These are phyloP conservation scores for Codiaeum variegatum DNA, from an alignment of 441 rosid genomes.

Conservation along the genomic window DNA sequence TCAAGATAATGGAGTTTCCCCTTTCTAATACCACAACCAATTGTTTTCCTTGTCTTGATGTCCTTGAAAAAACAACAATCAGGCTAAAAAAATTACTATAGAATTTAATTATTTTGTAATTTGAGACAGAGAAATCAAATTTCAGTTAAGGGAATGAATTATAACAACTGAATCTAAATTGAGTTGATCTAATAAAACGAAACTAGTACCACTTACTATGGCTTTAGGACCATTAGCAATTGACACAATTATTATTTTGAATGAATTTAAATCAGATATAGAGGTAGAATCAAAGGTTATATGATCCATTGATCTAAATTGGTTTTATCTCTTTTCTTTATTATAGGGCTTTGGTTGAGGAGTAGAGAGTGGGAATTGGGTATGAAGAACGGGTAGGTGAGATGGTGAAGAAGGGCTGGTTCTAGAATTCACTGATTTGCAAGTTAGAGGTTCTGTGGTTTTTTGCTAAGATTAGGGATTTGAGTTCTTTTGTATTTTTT, in stretches of 20 bases:
- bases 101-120: not conserved
- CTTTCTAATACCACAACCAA: not conserved
- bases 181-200: not conserved
- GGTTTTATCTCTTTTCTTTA: no score
- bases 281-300: not conserved
- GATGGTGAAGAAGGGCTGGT: no score
- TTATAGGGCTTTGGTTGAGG: no score
- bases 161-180: slow-evolving; percentile 6
- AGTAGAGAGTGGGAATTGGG: no score
- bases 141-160: not conserved
- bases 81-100: slow-evolving; percentile 1
- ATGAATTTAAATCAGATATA: not conserved
- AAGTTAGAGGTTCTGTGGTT: no score
- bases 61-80: slow-evolving; percentile 5
- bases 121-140: not conserved
- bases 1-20: slow-evolving; percentile 8
- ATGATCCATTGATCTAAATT: not conserved
- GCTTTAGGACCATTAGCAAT: not conserved
- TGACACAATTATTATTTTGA: not conserved
- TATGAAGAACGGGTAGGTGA: no score
- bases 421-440: no score
- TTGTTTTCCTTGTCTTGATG: not conserved
- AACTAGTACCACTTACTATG: not conserved
- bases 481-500: no score
- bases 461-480: no score